These are phyloP conservation scores for Starmera stellimalicola DNA, from an alignment of 1,139 yeast genomes.

Conservation along the genomic window DNA sequence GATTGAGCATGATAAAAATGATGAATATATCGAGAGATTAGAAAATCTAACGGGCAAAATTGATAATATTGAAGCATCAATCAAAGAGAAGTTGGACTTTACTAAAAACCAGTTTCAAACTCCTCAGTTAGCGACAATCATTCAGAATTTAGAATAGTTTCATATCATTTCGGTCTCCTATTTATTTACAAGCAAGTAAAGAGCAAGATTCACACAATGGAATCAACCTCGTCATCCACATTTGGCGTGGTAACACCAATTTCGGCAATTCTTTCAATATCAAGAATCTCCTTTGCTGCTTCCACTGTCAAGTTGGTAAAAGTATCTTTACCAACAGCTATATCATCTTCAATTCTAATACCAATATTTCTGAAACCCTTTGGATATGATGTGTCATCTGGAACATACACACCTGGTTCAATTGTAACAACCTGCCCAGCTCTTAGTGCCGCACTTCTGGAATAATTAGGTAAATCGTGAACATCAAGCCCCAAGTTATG, in stretches of 20 bases:
- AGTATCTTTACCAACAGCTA: constrained; percentile 56
- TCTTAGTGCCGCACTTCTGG: constrained; percentile 39
- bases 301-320: constrained; percentile 65
- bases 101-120: background rate
- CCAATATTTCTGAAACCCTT: constrained; percentile 81
- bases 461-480: constrained; percentile 67
- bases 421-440: constrained; percentile 78
- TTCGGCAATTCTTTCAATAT: constrained; percentile 57
- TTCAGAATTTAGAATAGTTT: background rate
- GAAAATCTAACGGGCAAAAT: constrained; percentile 11
- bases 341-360: constrained; percentile 88
- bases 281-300: constrained; percentile 77
- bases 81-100: constrained; percentile 3
- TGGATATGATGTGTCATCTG: constrained; percentile 62
- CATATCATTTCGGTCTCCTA: no score
- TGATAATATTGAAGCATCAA: constrained; percentile 10
- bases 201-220: constrained; percentile 20
- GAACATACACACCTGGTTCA: constrained; percentile 92
- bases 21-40: constrained; percentile 7
- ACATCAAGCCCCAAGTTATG: constrained; percentile 92
- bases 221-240: constrained; percentile 42
- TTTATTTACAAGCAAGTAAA: background rate
- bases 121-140: background rate
- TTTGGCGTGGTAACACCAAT: constrained; percentile 49
- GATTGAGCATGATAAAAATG: constrained; percentile 7